These are phyloP conservation scores for Peterozyma xylosa DNA, from an alignment of 805 yeast species.

Conservation along the genomic window DNA sequence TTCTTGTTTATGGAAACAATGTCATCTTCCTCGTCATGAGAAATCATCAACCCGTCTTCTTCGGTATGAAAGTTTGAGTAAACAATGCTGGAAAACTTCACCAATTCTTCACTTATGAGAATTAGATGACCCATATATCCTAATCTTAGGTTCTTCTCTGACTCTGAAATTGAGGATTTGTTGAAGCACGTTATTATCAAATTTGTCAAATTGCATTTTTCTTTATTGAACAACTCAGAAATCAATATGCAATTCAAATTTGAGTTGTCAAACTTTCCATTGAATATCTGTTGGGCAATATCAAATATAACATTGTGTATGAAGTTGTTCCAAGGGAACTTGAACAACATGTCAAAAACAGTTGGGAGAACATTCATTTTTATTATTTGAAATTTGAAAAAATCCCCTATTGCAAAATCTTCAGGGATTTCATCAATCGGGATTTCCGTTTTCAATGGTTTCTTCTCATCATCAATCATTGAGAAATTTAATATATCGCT, in stretches of 20 bases:
- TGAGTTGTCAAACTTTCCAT: slow-evolving; percentile 43
- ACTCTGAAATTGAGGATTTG: slow-evolving; percentile 22
- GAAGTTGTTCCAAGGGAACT: slow-evolving; percentile 94
- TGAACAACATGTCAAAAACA: slow-evolving; percentile 61
- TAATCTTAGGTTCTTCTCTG: slow-evolving; percentile 32
- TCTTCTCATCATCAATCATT: slow-evolving; percentile 5
- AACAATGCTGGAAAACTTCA: slow-evolving; percentile 33
- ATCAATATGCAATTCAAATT: slow-evolving; percentile 25
- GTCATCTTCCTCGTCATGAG: slow-evolving; percentile 1
- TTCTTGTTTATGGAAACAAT: slow-evolving; percentile 1
- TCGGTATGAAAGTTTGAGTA: slow-evolving; percentile 25
- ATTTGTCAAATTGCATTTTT: slow-evolving; percentile 22
- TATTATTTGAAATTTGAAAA: slow-evolving; percentile 67
- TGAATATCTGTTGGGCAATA: slow-evolving; percentile 86
- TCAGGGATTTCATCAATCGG: slow-evolving; percentile 6
- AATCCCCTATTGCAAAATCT: slow-evolving; percentile 60
- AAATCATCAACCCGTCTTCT: slow-evolving; percentile 15
- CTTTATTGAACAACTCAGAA: slow-evolving; percentile 13
- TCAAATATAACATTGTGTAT: slow-evolving; percentile 96
- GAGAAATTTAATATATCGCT: slow-evolving; percentile 20
- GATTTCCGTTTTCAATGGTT: slow-evolving; percentile 17
- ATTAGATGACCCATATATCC: slow-evolving; percentile 58
- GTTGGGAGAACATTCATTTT: slow-evolving; percentile 61
- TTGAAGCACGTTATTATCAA: slow-evolving; percentile 20
- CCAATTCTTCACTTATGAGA: slow-evolving; percentile 51